Evolutionary conservation across 176 grass and related monocot species (phyloP).

Genomic region (Oryza coarctata): DNA sequence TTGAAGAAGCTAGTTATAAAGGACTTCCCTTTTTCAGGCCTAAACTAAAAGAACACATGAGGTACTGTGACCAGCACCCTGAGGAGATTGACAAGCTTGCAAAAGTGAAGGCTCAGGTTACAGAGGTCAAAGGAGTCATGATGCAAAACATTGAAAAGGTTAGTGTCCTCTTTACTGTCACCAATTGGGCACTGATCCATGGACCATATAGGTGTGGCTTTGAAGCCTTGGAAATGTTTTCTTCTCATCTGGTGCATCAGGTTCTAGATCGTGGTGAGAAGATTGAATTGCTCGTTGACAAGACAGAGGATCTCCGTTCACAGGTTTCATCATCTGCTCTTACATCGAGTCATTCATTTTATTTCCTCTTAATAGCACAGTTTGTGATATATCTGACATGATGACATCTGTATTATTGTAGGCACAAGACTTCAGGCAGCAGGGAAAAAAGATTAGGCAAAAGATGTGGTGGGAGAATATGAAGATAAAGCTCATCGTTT

Average conservation of each 20-base stretch:
- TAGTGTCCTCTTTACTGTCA: not conserved
- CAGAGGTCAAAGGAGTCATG: slow-evolving; percentile 93
- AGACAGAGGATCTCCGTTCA: slow-evolving; percentile 83
- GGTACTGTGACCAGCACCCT: slow-evolving; percentile 73
- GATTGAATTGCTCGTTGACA: slow-evolving; percentile 83
- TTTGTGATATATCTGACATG: not conserved
- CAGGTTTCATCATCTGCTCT: slow-evolving; percentile 46
- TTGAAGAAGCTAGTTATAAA: not conserved
- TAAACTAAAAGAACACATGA: slow-evolving; percentile 92
- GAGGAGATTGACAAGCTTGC: slow-evolving; percentile 85
- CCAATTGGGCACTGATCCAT: not conserved
- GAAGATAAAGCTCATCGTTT: slow-evolving; percentile 87
- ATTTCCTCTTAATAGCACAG: not conserved
- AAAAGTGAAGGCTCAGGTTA: slow-evolving; percentile 90
- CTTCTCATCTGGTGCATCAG: slow-evolving; percentile 6
- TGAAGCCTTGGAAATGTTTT: not conserved
- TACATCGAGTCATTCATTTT: not conserved
- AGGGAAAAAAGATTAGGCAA: slow-evolving; percentile 62
- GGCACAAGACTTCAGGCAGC: slow-evolving; percentile 85
- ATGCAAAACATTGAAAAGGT: slow-evolving; percentile 97
- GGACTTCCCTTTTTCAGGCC: slow-evolving; percentile 42
- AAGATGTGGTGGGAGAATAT: slow-evolving; percentile 97
- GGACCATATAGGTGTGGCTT: not conserved
- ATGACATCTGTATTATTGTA: not conserved
- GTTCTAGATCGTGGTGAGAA: slow-evolving; percentile 88